Evolutionary conservation across 805 yeast genomes (phyloP), one percentile per base, ranked within the genome.

Genomic region (Schwanniomyces polymorphus): DNA sequence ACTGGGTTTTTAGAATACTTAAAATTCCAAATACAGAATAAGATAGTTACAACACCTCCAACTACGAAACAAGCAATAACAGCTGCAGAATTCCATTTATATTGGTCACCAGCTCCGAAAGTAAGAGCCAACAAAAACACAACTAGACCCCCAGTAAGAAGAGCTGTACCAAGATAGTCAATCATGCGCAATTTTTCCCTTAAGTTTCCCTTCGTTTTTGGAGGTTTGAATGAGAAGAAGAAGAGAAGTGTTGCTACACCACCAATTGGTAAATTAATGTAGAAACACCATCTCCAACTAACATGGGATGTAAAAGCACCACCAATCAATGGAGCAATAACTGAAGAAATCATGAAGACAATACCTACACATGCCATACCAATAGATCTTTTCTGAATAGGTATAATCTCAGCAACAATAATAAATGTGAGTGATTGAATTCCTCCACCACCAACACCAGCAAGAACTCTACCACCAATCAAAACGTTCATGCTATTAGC

Each of bases 221-320:
- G 80, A 9, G 85, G 82, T 25, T 72, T 67, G 60, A 79, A 76
- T 10, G 69, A 64, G 5, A 69, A 51, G 9, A 70, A 43, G 18
- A 80, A 61, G 7, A 70, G 50, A 0, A 59, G 59, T 17, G 68
- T 52, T 0, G 82, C 77, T 1, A 70, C 47, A 1, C 84, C 88
- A 11, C 88, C 87, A 38, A 84, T 62, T 4, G 89, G 88, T 29
- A 86, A 61, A 58, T 85, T 86, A 52, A 86, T 72, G 61, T 81
- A 86, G 59, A 84, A 86, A 56, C 88, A 80, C 89, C 91, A 85
- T 58, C 91, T 72, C 90, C 91, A 85, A 14, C 79, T 63, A 7
- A 74, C 80, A 41, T 75, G 63, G 2, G 77, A 60, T 1, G 87
- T 74, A 49, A 85, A 77, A 16, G 35, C 35, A 2, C 35, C 35